Evolutionary conservation across 129 eudicot genomes (phyloP).

Genomic region (Helianthus tuberosus): DNA sequence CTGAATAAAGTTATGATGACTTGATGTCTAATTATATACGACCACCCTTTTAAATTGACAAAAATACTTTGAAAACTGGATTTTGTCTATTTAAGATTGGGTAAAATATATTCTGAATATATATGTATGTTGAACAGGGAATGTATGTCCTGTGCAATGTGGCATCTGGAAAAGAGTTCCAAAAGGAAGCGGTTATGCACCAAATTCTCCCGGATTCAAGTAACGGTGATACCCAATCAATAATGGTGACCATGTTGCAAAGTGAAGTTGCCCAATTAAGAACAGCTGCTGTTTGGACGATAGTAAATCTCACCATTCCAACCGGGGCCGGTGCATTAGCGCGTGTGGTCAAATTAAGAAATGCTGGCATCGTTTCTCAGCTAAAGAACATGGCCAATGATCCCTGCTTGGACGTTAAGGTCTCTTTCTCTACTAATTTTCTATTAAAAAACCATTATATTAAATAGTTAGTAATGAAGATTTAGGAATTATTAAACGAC

Average conservation of each 20-base stretch:
- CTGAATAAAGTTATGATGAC: background rate
- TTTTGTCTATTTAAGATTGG: background rate
- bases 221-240: constrained; percentile 37
- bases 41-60: too few relatives aligned
- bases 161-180: constrained; percentile 89
- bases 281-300: constrained; percentile 81
- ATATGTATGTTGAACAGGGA: constrained; percentile 44
- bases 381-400: constrained; percentile 78
- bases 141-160: constrained; percentile 81
- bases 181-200: constrained; percentile 84
- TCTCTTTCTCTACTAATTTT: constrained; percentile 17
- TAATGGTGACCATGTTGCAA: constrained; percentile 62
- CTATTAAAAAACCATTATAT: background rate
- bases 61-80: background rate
- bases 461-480: too few relatives aligned
- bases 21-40: too few relatives aligned
- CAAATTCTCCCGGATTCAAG: constrained; percentile 54
- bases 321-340: constrained; percentile 68
- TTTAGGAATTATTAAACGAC: too few relatives aligned
- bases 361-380: constrained; percentile 73
- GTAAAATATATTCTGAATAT: background rate
- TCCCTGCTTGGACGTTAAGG: constrained; percentile 94
- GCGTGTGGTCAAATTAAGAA: constrained; percentile 60
- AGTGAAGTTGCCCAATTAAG: constrained; percentile 71
- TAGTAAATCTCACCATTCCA: constrained; percentile 81